Percentiles rank a stretch among this genome's conserved stretches.
phyloP scores from a whole-genome alignment of 2,329 filamentous ascomycete genomes.

The Chaetomium olivaceum region DNA sequence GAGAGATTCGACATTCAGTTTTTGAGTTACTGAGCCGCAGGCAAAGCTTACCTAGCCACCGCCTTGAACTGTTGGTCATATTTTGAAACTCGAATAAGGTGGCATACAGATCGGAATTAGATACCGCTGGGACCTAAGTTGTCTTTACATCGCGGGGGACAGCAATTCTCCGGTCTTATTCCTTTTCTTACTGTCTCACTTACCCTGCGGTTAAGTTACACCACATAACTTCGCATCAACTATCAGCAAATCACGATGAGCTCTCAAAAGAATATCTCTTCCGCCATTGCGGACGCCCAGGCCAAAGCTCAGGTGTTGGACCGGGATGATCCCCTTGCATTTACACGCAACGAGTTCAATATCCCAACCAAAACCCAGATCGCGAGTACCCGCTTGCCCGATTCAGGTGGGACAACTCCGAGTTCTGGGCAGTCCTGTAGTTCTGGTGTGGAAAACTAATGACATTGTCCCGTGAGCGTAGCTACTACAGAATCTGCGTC shows the following conservation, averaged over 20 bases:
- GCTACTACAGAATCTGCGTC: conserved; percentile 12
- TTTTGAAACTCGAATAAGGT: background rate
- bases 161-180: background rate
- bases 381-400: conserved; percentile 31
- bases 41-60: background rate
- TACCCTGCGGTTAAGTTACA: background rate
- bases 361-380: conserved; percentile 35
- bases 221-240: too few species aligned
- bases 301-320: conserved; percentile 30
- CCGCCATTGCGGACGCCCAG: conserved; percentile 18
- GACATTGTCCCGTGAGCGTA: background rate
- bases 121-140: background rate
- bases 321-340: conserved; percentile 31
- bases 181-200: background rate
- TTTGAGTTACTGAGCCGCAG: background rate
- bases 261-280: background rate
- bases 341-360: conserved; percentile 33
- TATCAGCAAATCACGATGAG: conserved; percentile 23
- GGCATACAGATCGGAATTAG: background rate
- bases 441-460: conserved; percentile 17
- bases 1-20: background rate
- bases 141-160: background rate
- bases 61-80: background rate
- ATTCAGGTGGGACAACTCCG: conserved; percentile 27
- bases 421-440: background rate